These are phyloP conservation scores for Dentipellis fragilis DNA, from an alignment of 768 basidiomycete species.

Conservation along the genomic window DNA sequence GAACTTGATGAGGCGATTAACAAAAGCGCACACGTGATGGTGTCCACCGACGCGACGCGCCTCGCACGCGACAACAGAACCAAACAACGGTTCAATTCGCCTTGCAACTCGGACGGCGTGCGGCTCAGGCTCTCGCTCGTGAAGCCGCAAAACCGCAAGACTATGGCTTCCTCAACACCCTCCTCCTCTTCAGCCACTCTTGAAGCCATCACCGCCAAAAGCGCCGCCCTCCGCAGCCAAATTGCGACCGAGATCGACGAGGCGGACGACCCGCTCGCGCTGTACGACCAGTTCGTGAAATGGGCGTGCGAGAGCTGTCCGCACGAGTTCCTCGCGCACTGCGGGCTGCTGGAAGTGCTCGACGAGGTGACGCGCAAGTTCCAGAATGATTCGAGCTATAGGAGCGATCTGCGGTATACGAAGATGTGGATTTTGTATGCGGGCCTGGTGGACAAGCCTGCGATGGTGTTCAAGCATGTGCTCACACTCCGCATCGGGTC, in stretches of 20 bases:
- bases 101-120: neutral
- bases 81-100: slow-evolving; percentile 7
- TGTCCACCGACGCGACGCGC: neutral
- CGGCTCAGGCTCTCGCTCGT: neutral
- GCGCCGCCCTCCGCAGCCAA: slow-evolving; percentile 10
- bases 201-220: slow-evolving; percentile 3
- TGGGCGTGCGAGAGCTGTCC: slow-evolving; percentile 82
- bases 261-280: slow-evolving; percentile 80
- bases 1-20: too few species aligned
- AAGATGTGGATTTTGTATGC: slow-evolving; percentile 90
- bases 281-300: slow-evolving; percentile 79
- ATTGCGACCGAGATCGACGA: slow-evolving; percentile 33
- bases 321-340: slow-evolving; percentile 52
- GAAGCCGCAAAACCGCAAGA: neutral
- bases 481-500: slow-evolving; percentile 43
- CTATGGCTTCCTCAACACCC: slow-evolving; percentile 5
- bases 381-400: slow-evolving; percentile 74
- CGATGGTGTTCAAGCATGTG: slow-evolving; percentile 49
- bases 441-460: slow-evolving; percentile 61
- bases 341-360: slow-evolving; percentile 71
- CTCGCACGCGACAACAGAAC: slow-evolving; percentile 9
- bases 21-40: neutral
- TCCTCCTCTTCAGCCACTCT: slow-evolving; percentile 3
- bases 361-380: slow-evolving; percentile 80
- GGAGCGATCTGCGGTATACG: slow-evolving; percentile 81